A percentile compares a stretch with the other conserved stretches of the same genome.
Conservation (phyloP, 768 basidiomycete genomes). For the Mycena amicta region DNA sequence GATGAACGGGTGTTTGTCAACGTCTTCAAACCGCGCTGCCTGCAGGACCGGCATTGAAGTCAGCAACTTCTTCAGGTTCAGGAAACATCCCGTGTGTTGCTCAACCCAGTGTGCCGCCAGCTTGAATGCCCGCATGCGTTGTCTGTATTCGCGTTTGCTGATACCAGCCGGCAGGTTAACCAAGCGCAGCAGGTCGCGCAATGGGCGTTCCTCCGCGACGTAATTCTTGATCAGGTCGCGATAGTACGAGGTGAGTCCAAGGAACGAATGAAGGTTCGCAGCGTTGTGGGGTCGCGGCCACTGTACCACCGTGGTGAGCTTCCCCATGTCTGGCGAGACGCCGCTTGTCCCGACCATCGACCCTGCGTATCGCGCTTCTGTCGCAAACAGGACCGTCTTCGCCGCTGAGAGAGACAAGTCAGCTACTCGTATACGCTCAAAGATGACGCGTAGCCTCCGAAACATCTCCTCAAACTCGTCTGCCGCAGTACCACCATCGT, state of each 20-base stretch:
- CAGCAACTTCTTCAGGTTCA: slow-evolving; percentile 33
- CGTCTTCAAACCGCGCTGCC: slow-evolving; percentile 34
- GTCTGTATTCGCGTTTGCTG: neutral
- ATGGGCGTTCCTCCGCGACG: slow-evolving; percentile 29
- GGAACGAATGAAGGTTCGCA: slow-evolving; percentile 32
- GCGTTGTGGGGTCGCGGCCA: slow-evolving; percentile 32
- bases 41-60: slow-evolving; percentile 35
- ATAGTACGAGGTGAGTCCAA: slow-evolving; percentile 38
- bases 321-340: slow-evolving; percentile 35
- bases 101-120: slow-evolving; percentile 10
- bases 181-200: slow-evolving; percentile 23
- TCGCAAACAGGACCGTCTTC: slow-evolving; percentile 39
- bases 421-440: slow-evolving; percentile 29
- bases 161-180: neutral
- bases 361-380: slow-evolving; percentile 37
- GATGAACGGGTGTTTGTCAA: slow-evolving; percentile 31
- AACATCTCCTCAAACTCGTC: slow-evolving; percentile 34
- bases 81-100: slow-evolving; percentile 26
- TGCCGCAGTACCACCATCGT: slow-evolving; percentile 36
- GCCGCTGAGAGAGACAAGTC: slow-evolving; percentile 37
- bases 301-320: slow-evolving; percentile 40
- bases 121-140: neutral
- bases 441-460: slow-evolving; percentile 25
- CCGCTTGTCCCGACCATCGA: slow-evolving; percentile 32
- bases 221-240: slow-evolving; percentile 36